A percentile compares a stretch with the other conserved stretches of the same genome.
These are phyloP conservation scores for Gossypium sturtianum DNA, from an alignment of 345 rosid species.

Conservation along the genomic window DNA sequence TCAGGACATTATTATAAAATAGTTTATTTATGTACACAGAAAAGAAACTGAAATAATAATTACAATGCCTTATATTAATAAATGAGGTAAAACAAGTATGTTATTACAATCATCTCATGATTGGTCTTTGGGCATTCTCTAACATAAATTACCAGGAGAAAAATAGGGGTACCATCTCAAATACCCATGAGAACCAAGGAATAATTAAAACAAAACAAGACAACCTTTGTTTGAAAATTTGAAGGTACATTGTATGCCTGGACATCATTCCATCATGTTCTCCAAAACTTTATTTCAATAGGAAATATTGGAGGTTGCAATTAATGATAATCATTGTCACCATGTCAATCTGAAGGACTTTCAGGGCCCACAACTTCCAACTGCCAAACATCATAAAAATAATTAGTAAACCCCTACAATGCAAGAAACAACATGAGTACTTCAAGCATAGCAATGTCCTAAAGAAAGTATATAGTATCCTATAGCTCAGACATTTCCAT, in stretches of 20 bases:
- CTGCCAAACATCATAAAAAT: conserved; percentile 28
- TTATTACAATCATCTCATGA: no score
- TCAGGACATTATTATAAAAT: no score
- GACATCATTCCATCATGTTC: conserved; percentile 34
- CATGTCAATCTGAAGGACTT: conserved; percentile 78
- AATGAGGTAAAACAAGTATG: no score
- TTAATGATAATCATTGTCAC: conserved; percentile 54
- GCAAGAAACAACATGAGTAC: neutral
- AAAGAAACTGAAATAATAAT: no score
- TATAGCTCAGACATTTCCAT: neutral
- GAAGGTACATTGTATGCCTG: conserved; percentile 25
- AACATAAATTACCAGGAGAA: neutral
- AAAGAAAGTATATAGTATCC: neutral
- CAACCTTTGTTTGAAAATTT: conserved; percentile 16
- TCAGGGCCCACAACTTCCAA: conserved; percentile 91
- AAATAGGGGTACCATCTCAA: neutral
- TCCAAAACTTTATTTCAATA: conserved; percentile 25
- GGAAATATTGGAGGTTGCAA: conserved; percentile 16
- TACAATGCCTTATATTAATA: no score
- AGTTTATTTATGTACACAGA: no score
- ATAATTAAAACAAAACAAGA: conserved; percentile 26
- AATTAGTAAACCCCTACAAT: conserved; percentile 13
- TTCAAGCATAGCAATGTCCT: neutral
- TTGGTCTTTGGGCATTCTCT: no score
- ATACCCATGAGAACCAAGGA: conserved; percentile 14